Evolutionary conservation across 306 rosid species (phyloP), one percentile per base, ranked within the genome.

Genomic region (Senna siamea): DNA sequence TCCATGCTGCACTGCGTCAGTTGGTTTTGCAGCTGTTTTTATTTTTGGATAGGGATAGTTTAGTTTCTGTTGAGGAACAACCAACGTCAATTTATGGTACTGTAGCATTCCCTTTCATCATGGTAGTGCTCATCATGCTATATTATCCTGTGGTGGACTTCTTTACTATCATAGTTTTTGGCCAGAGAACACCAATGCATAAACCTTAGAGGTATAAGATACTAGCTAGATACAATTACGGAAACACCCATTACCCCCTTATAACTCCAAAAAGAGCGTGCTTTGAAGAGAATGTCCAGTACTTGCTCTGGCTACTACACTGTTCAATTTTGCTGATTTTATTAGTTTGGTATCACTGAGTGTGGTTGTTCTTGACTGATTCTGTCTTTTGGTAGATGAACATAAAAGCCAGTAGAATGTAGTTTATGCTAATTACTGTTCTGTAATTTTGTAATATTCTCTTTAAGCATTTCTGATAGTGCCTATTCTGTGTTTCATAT

Each of bases 401-500:
- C 26, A 32, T 46, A 44, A 19, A 52, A 46, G 9, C 48, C 35
- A 0, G 66, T 46, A 56, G 40, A 58, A 51, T 79, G 20, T 83
- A 0, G 2, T 66, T 22, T 46, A 44, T 58, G 20, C 28, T 65
- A 51, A 68, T 51, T 57, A 32, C 56, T 66, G 63, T 59, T 71
- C 46, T 12, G 44, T 30, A 14, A 0, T 53, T 66, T 72, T 43
- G 12, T 28, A 17, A 55, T 40, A 2, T 9, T 5, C 41, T 41
- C 3, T 62, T 26, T 3, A 34, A 71, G 34, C 35, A 48, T 23
- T 15, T 23, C 19, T 37, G 18, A 58, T 75, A 66, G 61, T 64
- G 64, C 28, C 30, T 69, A 48, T 55, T 69, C 14, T 76, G 41
- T 66, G 67, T 66, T 64, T 69, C 50, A 20, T 74, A 35, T 60